phyloP scores from a whole-genome alignment of 2,329 filamentous ascomycete species.

The Chalara sp. region DNA sequence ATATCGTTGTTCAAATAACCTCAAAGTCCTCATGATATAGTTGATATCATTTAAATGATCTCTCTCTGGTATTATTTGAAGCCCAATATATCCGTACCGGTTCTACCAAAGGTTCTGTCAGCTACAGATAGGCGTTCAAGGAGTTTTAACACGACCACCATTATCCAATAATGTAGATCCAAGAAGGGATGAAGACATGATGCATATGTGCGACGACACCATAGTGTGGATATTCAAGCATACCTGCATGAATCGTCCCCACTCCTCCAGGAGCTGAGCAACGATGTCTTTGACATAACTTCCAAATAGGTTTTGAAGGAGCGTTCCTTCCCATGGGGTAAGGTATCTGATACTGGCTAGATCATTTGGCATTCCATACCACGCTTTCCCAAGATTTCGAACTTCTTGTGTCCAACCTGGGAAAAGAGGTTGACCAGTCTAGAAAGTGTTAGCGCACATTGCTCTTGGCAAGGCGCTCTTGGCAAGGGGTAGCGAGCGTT shows the following conservation, averaged over 20 bases:
- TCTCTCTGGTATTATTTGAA: not conserved
- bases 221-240: not conserved
- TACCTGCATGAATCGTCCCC: not conserved
- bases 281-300: no score
- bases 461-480: no score
- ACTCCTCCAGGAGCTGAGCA: not conserved
- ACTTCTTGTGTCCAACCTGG: no score
- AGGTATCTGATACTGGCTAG: no score
- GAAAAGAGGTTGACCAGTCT: no score
- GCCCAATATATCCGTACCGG: not conserved
- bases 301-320: no score
- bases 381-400: no score
- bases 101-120: not conserved
- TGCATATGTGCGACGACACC: not conserved
- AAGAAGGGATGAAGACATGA: not conserved
- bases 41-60: slow-evolving; percentile 7
- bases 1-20: slow-evolving; percentile 7
- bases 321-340: no score
- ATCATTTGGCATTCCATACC: no score
- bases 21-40: slow-evolving; percentile 10
- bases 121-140: not conserved
- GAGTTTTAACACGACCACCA: not conserved
- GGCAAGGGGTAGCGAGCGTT: no score
- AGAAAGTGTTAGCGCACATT: no score
- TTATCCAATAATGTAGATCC: not conserved